Conservation (phyloP, 179 eudicot genomes). For the Actinidia arguta region DNA sequence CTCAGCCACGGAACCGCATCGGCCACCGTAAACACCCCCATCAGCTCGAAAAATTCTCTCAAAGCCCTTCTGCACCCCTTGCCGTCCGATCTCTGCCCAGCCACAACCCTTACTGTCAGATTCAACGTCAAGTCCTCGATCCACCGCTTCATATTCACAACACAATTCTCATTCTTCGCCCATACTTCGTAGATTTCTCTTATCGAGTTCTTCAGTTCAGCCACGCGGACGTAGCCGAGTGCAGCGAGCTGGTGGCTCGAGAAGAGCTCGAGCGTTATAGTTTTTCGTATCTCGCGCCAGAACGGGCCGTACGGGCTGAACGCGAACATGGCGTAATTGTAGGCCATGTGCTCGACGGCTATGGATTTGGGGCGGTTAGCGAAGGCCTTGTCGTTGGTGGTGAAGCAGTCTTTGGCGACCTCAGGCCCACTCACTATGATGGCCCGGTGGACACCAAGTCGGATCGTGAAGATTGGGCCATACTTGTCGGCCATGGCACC, state of each 20-base stretch:
- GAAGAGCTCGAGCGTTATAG: slow-evolving; percentile 26
- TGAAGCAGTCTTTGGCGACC: slow-evolving; percentile 37
- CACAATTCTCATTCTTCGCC: not conserved
- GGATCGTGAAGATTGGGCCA: slow-evolving; percentile 32
- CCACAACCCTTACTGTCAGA: slow-evolving; percentile 8
- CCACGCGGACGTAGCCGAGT: slow-evolving; percentile 21
- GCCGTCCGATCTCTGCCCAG: slow-evolving; percentile 20
- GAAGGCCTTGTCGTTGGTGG: slow-evolving; percentile 28
- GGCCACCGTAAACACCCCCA: slow-evolving; percentile 24
- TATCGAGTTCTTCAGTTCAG: slow-evolving; percentile 15
- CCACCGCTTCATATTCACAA: slow-evolving; percentile 37
- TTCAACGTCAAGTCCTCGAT: slow-evolving; percentile 17
- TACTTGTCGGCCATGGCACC: slow-evolving; percentile 28
- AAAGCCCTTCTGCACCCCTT: not conserved
- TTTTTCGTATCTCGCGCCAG: slow-evolving; percentile 44
- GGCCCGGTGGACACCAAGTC: slow-evolving; percentile 26
- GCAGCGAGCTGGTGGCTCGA: slow-evolving; percentile 23
- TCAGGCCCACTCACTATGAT: slow-evolving; percentile 26
- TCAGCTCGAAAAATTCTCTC: too few species aligned
- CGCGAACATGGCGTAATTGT: slow-evolving; percentile 41
- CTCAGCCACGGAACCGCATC: slow-evolving; percentile 39
- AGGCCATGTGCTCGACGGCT: slow-evolving; percentile 28
- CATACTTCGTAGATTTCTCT: not conserved
- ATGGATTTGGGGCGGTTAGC: slow-evolving; percentile 25
- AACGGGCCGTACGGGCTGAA: slow-evolving; percentile 37